Conservation (phyloP, 139 green algal species). For the Edaphochlamys debaryana region DNA sequence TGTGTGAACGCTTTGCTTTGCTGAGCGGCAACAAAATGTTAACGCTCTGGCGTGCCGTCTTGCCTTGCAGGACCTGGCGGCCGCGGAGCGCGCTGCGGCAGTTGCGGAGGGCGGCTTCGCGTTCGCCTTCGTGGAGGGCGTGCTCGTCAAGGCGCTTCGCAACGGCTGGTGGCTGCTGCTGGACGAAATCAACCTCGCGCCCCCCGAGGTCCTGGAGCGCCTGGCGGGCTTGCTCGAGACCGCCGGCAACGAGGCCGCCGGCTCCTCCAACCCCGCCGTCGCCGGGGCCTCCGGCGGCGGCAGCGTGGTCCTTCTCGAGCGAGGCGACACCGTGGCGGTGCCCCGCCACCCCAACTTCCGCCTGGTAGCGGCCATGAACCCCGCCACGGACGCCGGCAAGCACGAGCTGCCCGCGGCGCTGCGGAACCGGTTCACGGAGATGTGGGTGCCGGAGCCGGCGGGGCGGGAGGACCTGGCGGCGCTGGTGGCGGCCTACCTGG, state of each 20-base stretch:
- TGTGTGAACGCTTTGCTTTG: too few species aligned
- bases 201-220: constrained; percentile 87
- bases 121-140: constrained; percentile 96
- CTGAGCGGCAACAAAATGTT: too few species aligned
- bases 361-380: constrained; percentile 98
- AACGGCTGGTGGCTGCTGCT: constrained; percentile 97
- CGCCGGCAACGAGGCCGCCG: not conserved
- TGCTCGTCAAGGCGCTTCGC: constrained; percentile 86
- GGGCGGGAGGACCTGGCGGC: constrained; percentile 81
- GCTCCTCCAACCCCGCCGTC: not conserved
- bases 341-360: constrained; percentile 90
- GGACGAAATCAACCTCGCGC: constrained; percentile 94
- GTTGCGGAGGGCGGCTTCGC: constrained; percentile 86
- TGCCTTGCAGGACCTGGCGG: constrained; percentile 58
- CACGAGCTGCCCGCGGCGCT: constrained; percentile 89
- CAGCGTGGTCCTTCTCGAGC: constrained; percentile 83
- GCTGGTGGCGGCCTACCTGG: constrained; percentile 86
- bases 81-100: constrained; percentile 75
- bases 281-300: constrained; percentile 30
- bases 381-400: constrained; percentile 97
- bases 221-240: constrained; percentile 92
- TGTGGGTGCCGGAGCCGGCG: constrained; percentile 88
- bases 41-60: too few species aligned
- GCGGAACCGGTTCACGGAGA: constrained; percentile 93
- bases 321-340: constrained; percentile 81